Evolutionary conservation across 2,329 filamentous ascomycete species (phyloP), one percentile per base, ranked within the genome.

Genomic region (Colletotrichum tabaci): DNA sequence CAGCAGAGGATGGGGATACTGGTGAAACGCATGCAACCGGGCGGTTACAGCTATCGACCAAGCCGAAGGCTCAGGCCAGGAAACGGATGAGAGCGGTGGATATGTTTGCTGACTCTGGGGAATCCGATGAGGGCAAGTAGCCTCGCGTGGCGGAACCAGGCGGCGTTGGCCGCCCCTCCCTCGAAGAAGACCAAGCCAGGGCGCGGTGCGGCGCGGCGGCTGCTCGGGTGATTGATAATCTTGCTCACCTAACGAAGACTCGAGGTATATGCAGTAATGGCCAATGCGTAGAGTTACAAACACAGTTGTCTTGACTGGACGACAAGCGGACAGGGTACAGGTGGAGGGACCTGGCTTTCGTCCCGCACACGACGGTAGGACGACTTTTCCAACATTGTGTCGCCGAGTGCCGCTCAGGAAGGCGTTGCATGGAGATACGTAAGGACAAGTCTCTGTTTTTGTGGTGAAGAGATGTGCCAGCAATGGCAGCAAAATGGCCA

Each of bases 101-200:
- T 78, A 95, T 96, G 93, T 97, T 96, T 88, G 93, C 92, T 13
- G 92, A 93, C 79, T 93, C 92, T 5, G 93, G 93, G 75, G 87
- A 81, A 50, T 84, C 80, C 40, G 82, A 84, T n/a, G 78, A 76
- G 38, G 77, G 74, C 52, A 75, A 76, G 64, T 79, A 69, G 56
- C 40, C 30, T 46, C 47, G 35, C 55, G 64, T 52, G 46, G 65
- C 52, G 53, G 53, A 64, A 30, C 26, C 13, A 66, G 38, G 35
- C 35, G 53, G 55, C 40, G 55, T 35, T 57, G 30, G 23, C 38
- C 35, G 35, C 35, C 35, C 30, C 8, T 38, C 35, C 35, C 26
- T 50, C 42, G 26, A 26, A 61, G 23, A 47, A 63, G 65, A 53
- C 38, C 52, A 67, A 26, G 35, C 35, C 35, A 49, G 46, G 30